These are phyloP conservation scores for Hypomyces rosellus DNA, from an alignment of 2,329 filamentous ascomycete genomes.

Conservation along the genomic window DNA sequence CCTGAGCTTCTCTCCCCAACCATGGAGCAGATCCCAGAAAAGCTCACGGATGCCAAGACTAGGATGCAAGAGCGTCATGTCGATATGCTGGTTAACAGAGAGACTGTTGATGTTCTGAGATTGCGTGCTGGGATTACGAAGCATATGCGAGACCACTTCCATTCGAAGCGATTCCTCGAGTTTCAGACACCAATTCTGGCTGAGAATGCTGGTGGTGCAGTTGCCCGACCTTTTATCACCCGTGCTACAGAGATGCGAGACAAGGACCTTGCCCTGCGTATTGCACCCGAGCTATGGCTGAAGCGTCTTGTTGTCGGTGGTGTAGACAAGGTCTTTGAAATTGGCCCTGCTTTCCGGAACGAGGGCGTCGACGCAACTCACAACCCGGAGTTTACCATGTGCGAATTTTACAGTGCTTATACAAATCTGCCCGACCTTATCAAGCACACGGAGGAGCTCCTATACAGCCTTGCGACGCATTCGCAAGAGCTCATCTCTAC, in stretches of 20 bases:
- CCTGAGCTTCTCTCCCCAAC: conserved; percentile 71
- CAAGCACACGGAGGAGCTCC: conserved; percentile 63
- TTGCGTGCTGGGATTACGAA: conserved; percentile 70
- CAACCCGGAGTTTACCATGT: conserved; percentile 96
- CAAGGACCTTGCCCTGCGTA: conserved; percentile 68
- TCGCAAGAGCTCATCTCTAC: conserved; percentile 40
- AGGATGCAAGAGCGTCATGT: conserved; percentile 74
- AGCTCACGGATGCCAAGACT: conserved; percentile 63
- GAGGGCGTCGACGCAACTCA: conserved; percentile 88
- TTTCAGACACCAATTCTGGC: conserved; percentile 88
- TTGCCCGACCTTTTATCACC: conserved; percentile 81
- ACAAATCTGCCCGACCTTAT: conserved; percentile 71
- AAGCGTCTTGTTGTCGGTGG: conserved; percentile 88
- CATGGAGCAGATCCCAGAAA: conserved; percentile 70
- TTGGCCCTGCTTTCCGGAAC: conserved; percentile 87
- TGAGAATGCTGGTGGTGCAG: conserved; percentile 76
- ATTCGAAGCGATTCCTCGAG: conserved; percentile 69
- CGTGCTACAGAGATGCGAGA: conserved; percentile 68
- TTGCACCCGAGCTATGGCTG: conserved; percentile 91
- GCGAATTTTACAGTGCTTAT: conserved; percentile 92
- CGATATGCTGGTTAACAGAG: conserved; percentile 72
- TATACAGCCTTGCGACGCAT: conserved; percentile 52
- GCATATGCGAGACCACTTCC: conserved; percentile 66
- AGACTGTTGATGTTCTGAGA: conserved; percentile 61
- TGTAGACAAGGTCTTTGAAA: conserved; percentile 84